phyloP scores from a whole-genome alignment of 1,284 basidiomycete genomes.

The Naganishia albida region DNA sequence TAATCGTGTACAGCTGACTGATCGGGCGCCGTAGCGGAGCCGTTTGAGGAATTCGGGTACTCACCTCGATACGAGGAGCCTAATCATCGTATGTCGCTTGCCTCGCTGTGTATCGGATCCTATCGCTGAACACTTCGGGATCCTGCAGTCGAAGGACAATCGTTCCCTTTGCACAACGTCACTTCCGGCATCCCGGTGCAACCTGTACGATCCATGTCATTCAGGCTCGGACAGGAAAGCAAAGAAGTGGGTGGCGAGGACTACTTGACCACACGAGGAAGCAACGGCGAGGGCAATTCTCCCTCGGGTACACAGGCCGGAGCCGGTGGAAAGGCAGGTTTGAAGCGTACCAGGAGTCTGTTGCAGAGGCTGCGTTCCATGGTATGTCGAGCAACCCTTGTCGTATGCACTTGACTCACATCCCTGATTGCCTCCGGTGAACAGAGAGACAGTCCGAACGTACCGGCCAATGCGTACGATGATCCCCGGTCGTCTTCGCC shows the following conservation, averaged over 20 bases:
- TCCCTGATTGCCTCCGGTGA: neutral
- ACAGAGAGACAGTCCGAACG: constrained; percentile 37
- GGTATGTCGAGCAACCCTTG: constrained; percentile 44
- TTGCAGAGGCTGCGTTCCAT: constrained; percentile 56
- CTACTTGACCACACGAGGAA: neutral
- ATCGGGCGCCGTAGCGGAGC: constrained; percentile 42
- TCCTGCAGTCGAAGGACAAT: neutral
- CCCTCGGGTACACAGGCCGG: constrained; percentile 2
- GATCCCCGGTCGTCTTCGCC: constrained; percentile 28
- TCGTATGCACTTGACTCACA: neutral
- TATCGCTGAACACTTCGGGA: neutral
- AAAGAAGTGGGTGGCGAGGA: constrained; percentile 10
- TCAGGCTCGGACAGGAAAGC: constrained; percentile 37
- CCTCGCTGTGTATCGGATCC: neutral
- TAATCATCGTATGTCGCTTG: constrained; percentile 39
- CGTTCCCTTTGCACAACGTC: neutral
- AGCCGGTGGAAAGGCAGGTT: constrained; percentile 36
- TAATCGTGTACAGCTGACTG: too few species aligned
- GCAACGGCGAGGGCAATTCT: neutral
- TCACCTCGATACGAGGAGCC: constrained; percentile 44
- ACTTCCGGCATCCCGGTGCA: constrained; percentile 4
- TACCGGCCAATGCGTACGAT: constrained; percentile 28
- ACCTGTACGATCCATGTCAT: constrained; percentile 45
- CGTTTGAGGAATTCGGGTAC: constrained; percentile 53
- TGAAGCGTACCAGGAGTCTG: constrained; percentile 55